Conservation (phyloP, 192 early-diverging fungal genomes). For the Gamsiella multidivaricata region DNA sequence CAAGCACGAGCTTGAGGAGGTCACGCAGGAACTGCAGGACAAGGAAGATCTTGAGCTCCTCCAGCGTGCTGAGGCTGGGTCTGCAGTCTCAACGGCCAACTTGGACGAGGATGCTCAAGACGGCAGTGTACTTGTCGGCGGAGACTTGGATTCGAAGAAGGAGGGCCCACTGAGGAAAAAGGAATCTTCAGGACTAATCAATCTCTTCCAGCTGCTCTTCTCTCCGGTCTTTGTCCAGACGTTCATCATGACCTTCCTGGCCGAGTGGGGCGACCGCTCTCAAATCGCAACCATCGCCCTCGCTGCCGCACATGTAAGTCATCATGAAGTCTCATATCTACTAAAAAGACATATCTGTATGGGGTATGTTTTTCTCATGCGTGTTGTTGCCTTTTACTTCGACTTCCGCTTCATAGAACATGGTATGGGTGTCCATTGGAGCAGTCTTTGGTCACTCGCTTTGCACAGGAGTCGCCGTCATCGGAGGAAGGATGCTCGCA, state of each 20-base stretch:
- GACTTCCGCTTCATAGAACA: slow-evolving; percentile 66
- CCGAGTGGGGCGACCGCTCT: slow-evolving; percentile 98
- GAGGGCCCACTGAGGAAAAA: slow-evolving; percentile 36
- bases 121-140: slow-evolving; percentile 20
- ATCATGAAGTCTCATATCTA: too few species aligned
- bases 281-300: slow-evolving; percentile 97
- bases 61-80: slow-evolving; percentile 69
- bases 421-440: slow-evolving; percentile 90
- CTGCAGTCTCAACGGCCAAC: slow-evolving; percentile 36
- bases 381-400: too few species aligned
- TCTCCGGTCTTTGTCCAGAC: slow-evolving; percentile 96
- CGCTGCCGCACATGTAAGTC: slow-evolving; percentile 85
- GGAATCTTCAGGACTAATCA: slow-evolving; percentile 66
- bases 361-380: neutral
- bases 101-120: slow-evolving; percentile 32
- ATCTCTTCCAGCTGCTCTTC: slow-evolving; percentile 80
- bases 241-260: slow-evolving; percentile 96
- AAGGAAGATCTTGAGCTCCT: slow-evolving; percentile 72
- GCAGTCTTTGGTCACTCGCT: slow-evolving; percentile 90
- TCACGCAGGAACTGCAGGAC: slow-evolving; percentile 88
- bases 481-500: slow-evolving; percentile 92
- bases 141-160: neutral
- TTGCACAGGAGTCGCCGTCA: slow-evolving; percentile 92
- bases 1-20: slow-evolving; percentile 91
- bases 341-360: neutral